Evolutionary conservation across 1,139 yeast genomes (phyloP).

Genomic region (Taphrina flavorubra): DNA sequence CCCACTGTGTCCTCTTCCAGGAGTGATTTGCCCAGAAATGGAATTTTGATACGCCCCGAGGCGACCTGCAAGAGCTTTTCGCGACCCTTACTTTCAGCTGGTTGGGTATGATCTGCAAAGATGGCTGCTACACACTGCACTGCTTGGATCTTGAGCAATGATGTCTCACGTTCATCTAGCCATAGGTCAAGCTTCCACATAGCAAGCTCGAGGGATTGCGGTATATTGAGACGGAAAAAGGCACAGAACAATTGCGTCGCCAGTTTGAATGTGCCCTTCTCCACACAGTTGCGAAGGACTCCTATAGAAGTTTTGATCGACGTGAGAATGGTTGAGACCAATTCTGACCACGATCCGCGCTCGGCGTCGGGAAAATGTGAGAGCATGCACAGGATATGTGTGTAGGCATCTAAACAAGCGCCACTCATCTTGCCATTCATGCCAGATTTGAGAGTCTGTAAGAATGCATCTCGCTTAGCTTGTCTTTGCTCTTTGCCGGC

Average conservation of each 20-base stretch:
- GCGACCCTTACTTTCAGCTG: neutral
- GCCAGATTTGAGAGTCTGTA: conserved; percentile 3
- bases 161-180: conserved; percentile 12
- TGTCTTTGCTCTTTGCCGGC: neutral
- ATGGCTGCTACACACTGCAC: conserved; percentile 20
- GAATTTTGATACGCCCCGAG: conserved; percentile 11
- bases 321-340: conserved; percentile 3
- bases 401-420: conserved; percentile 8
- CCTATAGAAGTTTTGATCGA: conserved; percentile 10
- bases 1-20: neutral
- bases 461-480: neutral
- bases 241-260: conserved; percentile 14
- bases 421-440: conserved; percentile 10
- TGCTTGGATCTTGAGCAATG: conserved; percentile 2
- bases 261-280: conserved; percentile 21
- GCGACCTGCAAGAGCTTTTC: conserved; percentile 20
- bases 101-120: conserved; percentile 12
- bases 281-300: conserved; percentile 22
- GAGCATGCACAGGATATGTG: neutral
- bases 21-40: neutral
- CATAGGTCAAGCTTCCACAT: conserved; percentile 4
- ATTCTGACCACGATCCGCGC: neutral
- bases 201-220: conserved; percentile 13
- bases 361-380: conserved; percentile 8
- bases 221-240: conserved; percentile 11